Conservation (phyloP, 768 basidiomycete species). For the Dioszegia aurantiaca region DNA sequence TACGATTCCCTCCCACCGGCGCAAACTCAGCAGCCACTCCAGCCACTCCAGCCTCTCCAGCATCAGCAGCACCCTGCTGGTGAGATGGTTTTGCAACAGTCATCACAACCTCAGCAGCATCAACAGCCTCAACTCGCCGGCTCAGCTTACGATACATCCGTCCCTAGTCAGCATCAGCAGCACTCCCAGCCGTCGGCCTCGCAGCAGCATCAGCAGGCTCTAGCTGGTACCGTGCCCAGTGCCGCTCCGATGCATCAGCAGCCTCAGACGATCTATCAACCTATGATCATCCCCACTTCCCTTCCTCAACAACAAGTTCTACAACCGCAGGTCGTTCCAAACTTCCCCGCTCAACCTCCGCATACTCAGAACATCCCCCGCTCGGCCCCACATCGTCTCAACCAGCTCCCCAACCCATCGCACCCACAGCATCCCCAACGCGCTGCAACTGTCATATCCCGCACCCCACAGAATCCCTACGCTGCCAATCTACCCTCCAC, state of each 20-base stretch:
- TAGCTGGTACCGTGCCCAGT: neutral
- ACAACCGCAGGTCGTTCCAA: neutral
- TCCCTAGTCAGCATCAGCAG: no score
- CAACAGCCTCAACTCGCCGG: neutral
- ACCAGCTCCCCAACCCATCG: conserved; percentile 6
- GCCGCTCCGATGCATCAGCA: conserved; percentile 15
- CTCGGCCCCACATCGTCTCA: conserved; percentile 8
- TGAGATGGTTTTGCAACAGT: neutral
- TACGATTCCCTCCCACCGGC: conserved; percentile 7
- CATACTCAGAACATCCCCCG: conserved; percentile 4
- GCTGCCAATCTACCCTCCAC: neutral
- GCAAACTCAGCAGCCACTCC: conserved; percentile 13
- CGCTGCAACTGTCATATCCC: conserved; percentile 5
- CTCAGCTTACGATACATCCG: no score
- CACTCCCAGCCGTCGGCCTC: no score
- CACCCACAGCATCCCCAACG: conserved; percentile 5
- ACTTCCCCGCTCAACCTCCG: conserved; percentile 11
- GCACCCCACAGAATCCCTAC: conserved; percentile 12
- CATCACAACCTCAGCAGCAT: conserved; percentile 8
- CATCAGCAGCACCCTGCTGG: conserved; percentile 2
- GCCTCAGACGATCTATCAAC: conserved; percentile 11
- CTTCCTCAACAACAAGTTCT: conserved; percentile 1
- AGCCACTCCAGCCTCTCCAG: conserved; percentile 9
- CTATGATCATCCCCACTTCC: conserved; percentile 6
- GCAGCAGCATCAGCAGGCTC: conserved; percentile 11